A percentile compares a stretch with the other conserved stretches of the same genome.
Conservation (phyloP, 1,139 yeast genomes). For the Yamadazyma atlantica region DNA sequence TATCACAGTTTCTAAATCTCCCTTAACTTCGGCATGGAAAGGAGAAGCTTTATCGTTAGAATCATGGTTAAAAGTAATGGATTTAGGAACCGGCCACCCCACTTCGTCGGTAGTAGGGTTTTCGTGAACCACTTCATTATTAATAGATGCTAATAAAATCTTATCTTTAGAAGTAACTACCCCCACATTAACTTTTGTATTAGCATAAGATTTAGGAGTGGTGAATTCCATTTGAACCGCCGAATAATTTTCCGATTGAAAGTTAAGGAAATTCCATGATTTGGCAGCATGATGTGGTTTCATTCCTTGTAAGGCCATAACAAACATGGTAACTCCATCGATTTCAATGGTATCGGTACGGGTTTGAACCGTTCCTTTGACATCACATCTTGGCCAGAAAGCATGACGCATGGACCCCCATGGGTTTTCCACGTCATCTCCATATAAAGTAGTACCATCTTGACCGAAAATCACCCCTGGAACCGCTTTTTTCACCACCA, state of each 20-base stretch:
- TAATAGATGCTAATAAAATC: slow-evolving; percentile 62
- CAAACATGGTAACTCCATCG: slow-evolving; percentile 75
- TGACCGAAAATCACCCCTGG: slow-evolving; percentile 89
- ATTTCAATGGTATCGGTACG: slow-evolving; percentile 28
- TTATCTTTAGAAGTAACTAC: slow-evolving; percentile 66
- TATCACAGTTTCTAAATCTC: slow-evolving; percentile 57
- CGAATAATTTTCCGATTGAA: slow-evolving; percentile 72
- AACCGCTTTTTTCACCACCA: slow-evolving; percentile 59
- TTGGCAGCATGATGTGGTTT: slow-evolving; percentile 99
- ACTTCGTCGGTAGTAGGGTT: slow-evolving; percentile 67
- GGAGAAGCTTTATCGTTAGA: slow-evolving; percentile 27
- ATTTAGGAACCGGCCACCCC: slow-evolving; percentile 88
- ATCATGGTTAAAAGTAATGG: slow-evolving; percentile 55
- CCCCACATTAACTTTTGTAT: slow-evolving; percentile 78
- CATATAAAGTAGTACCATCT: slow-evolving; percentile 83
- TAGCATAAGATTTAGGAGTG: slow-evolving; percentile 87
- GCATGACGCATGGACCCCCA: slow-evolving; percentile 98
- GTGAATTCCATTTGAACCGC: slow-evolving; percentile 94
- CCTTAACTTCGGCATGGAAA: slow-evolving; percentile 45
- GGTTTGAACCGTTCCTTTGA: slow-evolving; percentile 59
- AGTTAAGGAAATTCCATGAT: slow-evolving; percentile 90
- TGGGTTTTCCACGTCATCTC: slow-evolving; percentile 76
- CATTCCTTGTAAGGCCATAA: slow-evolving; percentile 99
- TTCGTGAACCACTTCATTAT: slow-evolving; percentile 65
- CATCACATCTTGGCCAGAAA: slow-evolving; percentile 90